Evolutionary conservation across 139 green algal species (phyloP), one percentile per base, ranked within the genome.

Genomic region (Nannochloris sp.): DNA sequence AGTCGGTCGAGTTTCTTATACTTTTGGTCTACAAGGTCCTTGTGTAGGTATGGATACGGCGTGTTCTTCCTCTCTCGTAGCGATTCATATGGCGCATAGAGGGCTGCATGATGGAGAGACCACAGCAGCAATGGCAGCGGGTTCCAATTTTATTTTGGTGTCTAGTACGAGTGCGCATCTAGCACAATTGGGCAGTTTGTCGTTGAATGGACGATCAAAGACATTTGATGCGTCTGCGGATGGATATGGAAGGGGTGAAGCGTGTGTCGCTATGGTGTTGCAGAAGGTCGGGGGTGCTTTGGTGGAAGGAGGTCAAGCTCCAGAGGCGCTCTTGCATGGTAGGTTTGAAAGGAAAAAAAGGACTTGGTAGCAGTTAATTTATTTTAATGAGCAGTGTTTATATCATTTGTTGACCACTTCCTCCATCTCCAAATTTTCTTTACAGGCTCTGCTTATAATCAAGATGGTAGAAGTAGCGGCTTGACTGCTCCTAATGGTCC

Each of bases 31-130:
- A 27, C 42, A 78, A 65, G 61, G 64, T 78, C 74, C 70, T 6
- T 89, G 68, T 67, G 76, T 84, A 4, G 62, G 46, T 35, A 73
- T 79, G 4, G 70, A 87, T 71, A 91, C 87, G 4, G 90, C 90
- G 6, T 97, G 90, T 77, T 96, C 88, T 12, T 93, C 88, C 4
- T 93, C 85, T 4, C 74, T 97, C 27, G 86, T 95, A 6, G 79
- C 85, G 19, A 73, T 79, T 3, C 67, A 85, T 61, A 32, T 95
- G 24, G 84, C 83, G 3, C 44, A 72, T 45, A 72, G 31, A 15
- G 69, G 68, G 7, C 61, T 85, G 36, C 27, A 37, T 3, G 33
- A 25, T 2, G 38, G 46, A 1, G 75, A 81, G 8, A 60, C 51
- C 9, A 23, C 4, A 9, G 30, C 58, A 6, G 77, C 81, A 0